Evolutionary conservation across 176 grass and related monocot genomes (phyloP).

Genomic region (Melocanna baccifera): DNA sequence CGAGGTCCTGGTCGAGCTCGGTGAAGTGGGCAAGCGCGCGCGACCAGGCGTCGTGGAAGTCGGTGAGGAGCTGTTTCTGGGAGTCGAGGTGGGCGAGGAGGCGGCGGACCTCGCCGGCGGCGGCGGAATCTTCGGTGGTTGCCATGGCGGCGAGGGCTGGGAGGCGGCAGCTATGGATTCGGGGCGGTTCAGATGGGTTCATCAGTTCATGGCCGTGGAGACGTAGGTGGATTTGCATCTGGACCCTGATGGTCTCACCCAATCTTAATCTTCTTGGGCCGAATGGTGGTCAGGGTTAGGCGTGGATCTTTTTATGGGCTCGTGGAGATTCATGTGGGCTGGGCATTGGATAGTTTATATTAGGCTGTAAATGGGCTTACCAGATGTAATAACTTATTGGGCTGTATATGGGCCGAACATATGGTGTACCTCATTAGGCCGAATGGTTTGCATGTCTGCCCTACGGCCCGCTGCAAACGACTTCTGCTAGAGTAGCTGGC

Average conservation of each 20-base stretch:
- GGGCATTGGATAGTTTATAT: no score
- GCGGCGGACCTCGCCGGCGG: constrained; percentile 40
- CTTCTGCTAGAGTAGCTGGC: no score
- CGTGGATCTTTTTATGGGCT: neutral
- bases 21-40: constrained; percentile 49
- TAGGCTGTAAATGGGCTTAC: neutral
- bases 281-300: neutral
- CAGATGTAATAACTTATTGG: neutral
- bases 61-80: constrained; percentile 41
- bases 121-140: constrained; percentile 38
- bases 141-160: constrained; percentile 34
- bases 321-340: neutral
- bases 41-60: constrained; percentile 47
- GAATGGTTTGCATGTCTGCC: no score
- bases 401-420: neutral
- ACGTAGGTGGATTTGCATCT: neutral
- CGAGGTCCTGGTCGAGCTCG: constrained; percentile 59
- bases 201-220: neutral
- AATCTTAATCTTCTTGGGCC: no score
- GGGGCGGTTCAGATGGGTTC: neutral
- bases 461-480: no score
- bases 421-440: no score
- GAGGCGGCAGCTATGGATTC: neutral
- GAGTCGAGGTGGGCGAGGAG: constrained; percentile 59
- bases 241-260: neutral